These are phyloP conservation scores for Capsicum rhomboideum DNA, from an alignment of 257 asterid genomes.

Conservation along the genomic window DNA sequence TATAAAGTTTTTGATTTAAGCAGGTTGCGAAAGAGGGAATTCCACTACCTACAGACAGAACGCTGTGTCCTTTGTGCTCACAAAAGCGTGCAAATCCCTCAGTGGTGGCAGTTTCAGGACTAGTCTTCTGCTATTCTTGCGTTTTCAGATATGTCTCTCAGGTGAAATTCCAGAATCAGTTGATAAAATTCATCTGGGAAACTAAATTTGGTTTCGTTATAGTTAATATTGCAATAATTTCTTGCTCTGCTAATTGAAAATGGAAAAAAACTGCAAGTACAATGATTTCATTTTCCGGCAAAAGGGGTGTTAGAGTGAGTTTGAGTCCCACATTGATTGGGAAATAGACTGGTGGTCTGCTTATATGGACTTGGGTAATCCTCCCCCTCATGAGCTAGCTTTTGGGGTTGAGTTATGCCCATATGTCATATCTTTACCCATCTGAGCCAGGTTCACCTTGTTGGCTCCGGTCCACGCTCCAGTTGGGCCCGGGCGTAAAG, in stretches of 20 bases:
- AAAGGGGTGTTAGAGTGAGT: too few species aligned
- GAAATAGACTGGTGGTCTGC: too few species aligned
- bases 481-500: too few species aligned
- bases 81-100: constrained; percentile 91
- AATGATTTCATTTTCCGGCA: neutral
- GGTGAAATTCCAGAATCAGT: constrained; percentile 33
- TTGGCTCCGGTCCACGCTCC: too few species aligned
- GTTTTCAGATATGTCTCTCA: constrained; percentile 81
- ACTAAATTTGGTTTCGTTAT: neutral
- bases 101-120: constrained; percentile 83
- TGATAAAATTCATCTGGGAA: neutral
- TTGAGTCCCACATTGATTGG: too few species aligned
- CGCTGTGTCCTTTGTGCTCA: constrained; percentile 78
- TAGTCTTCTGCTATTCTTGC: constrained; percentile 95
- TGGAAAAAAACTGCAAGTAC: neutral
- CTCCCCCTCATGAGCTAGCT: too few species aligned
- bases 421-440: too few species aligned
- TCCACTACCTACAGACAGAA: constrained; percentile 69
- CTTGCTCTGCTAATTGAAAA: neutral
- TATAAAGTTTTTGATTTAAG: neutral
- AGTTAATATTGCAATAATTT: neutral
- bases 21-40: constrained; percentile 96
- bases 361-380: too few species aligned
- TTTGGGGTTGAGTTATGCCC: too few species aligned
- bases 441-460: too few species aligned